A percentile compares a stretch with the other conserved stretches of the same genome.
Evolutionary conservation across 140 eudicot genomes (phyloP).

Genomic region (Flaveria floridana): DNA sequence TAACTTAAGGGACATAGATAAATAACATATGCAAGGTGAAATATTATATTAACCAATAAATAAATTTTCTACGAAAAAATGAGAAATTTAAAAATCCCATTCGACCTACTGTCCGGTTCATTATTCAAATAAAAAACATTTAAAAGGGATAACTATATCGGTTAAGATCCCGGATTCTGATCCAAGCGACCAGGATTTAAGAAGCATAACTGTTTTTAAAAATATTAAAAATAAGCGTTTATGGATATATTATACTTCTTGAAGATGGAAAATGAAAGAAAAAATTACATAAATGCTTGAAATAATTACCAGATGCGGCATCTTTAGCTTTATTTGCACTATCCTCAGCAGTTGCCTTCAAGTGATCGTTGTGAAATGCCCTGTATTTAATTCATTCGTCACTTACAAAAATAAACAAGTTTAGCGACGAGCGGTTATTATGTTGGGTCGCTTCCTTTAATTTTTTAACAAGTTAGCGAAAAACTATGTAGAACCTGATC

Average conservation of each 20-base stretch:
- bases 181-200: too few relatives aligned
- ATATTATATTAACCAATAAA: too few relatives aligned
- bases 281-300: neutral
- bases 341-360: neutral
- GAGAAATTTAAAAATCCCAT: too few relatives aligned
- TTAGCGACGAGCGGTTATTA: neutral
- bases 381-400: neutral
- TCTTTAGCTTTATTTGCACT: slow-evolving; percentile 10
- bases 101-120: too few relatives aligned
- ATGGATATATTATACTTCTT: neutral
- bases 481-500: neutral
- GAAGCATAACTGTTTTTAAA: too few relatives aligned
- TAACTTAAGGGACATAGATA: too few relatives aligned
- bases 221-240: neutral
- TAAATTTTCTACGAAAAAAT: too few relatives aligned
- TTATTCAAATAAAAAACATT: too few relatives aligned
- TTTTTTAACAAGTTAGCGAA: neutral
- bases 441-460: neutral
- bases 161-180: too few relatives aligned
- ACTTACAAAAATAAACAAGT: neutral
- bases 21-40: too few relatives aligned
- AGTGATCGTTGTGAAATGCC: slow-evolving; percentile 21
- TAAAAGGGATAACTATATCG: too few relatives aligned
- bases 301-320: slow-evolving; percentile 17
- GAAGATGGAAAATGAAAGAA: neutral